Evolutionary conservation across 768 basidiomycete species (phyloP), one percentile per base, ranked within the genome.

Genomic region (Saitozyma sp.): DNA sequence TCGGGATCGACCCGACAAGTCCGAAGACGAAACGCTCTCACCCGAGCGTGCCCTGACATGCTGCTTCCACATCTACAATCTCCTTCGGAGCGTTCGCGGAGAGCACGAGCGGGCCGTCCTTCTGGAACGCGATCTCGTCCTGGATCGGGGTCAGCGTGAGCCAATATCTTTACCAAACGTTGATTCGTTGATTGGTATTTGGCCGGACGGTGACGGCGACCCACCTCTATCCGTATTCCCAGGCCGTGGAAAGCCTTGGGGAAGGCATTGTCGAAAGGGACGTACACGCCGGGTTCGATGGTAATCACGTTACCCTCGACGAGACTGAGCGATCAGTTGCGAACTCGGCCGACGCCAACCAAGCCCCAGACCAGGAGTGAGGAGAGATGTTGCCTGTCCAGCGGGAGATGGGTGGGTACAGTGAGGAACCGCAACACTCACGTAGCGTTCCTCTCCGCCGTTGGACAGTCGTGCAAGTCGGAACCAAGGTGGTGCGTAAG

Each of bases 401-500:
- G 2, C 19, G 52, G 40, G 6, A 62, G 37, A 40, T 29, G 3
- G 10, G 51, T 79, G 50, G 16, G 46, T 13, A 43, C 14, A 42
- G 8, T 7, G 16, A 29, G 29, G 29, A 29, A 5, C 2, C 29
- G 29, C 29, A 5, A 5, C 13, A 67, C 78, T 65, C 43, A 81
- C 79, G 67, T 66, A 40, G 78, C 71, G 54, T 69, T 72, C 41
- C 80, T 63, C 51, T 73, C 69, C 19, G 76, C 74, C 3, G 76
- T 71, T 17, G 78, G 76, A 50, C 91, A 89, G 74, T 98, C 96
- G 69, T 98, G 95, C 57, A 98, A 77, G 81, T 98, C 95, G 54
- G 96, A 87, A 7, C 96, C 96, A 43, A 98, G 88, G 8, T 90
- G 89, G 81, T 99, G 96, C 37, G 90, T 86, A 52, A 99, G 78